A percentile compares a stretch with the other conserved stretches of the same genome.
Evolutionary conservation across 257 asterid genomes (phyloP).

Genomic region (Lithospermum erythrorhizon): DNA sequence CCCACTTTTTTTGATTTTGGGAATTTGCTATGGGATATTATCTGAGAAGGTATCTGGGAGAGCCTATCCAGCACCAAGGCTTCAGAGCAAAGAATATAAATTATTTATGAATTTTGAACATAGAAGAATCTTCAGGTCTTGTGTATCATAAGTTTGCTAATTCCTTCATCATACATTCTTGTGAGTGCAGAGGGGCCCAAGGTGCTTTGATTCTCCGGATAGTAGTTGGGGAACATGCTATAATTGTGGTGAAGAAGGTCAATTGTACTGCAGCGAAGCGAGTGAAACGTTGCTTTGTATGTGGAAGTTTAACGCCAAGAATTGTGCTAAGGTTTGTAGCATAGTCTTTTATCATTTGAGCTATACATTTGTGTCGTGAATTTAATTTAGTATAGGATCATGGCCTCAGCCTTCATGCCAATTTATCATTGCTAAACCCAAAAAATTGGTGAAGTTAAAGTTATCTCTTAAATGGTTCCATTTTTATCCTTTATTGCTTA

Average conservation of each 20-base stretch:
- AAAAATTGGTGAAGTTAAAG: no score
- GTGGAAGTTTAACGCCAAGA: slow-evolving; percentile 79
- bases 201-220: slow-evolving; percentile 95
- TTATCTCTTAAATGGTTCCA: no score
- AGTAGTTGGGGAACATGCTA: slow-evolving; percentile 86
- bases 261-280: slow-evolving; percentile 81
- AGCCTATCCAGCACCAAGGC: no score
- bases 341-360: slow-evolving; percentile 1
- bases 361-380: background rate
- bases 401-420: no score
- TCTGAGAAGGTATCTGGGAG: slow-evolving; percentile 23
- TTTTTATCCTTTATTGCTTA: background rate
- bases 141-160: slow-evolving; percentile 14
- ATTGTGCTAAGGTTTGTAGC: slow-evolving; percentile 62
- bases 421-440: no score
- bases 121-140: slow-evolving; percentile 12
- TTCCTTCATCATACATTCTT: slow-evolving; percentile 24
- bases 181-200: slow-evolving; percentile 84
- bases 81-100: no score
- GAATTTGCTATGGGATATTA: no score
- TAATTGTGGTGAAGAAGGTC: slow-evolving; percentile 96
- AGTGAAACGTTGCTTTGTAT: slow-evolving; percentile 85
- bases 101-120: slow-evolving; percentile 20
- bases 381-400: no score
- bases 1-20: background rate